Conservation (phyloP, 1,284 basidiomycete species). For the Erythrobasidium hasegawianum region DNA sequence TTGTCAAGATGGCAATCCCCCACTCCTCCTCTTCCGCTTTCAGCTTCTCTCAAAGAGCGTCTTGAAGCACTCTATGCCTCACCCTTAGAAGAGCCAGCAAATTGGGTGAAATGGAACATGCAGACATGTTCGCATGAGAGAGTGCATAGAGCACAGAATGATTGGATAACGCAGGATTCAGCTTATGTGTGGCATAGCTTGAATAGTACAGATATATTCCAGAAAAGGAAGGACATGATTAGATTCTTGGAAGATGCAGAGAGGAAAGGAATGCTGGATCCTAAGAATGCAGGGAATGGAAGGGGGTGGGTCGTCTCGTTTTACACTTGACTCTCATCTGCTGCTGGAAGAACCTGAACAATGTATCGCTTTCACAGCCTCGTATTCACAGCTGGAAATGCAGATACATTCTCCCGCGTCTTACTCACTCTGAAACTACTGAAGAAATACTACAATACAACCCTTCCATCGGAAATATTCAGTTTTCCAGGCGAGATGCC, state of each 20-base stretch:
- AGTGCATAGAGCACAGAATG: slow-evolving; percentile 33
- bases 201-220: slow-evolving; percentile 18
- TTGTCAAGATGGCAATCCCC: slow-evolving; percentile 37
- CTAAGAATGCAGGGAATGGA: slow-evolving; percentile 15
- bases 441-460: slow-evolving; percentile 46
- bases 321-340: too few species aligned
- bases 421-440: slow-evolving; percentile 51
- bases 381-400: slow-evolving; percentile 55
- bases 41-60: slow-evolving; percentile 49
- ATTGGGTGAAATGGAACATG: slow-evolving; percentile 43
- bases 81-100: slow-evolving; percentile 44
- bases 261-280: slow-evolving; percentile 30
- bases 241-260: slow-evolving; percentile 22
- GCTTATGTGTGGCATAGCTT: slow-evolving; percentile 32
- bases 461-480: slow-evolving; percentile 51
- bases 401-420: slow-evolving; percentile 52
- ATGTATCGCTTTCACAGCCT: slow-evolving; percentile 47
- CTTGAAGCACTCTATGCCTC: slow-evolving; percentile 51
- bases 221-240: slow-evolving; percentile 21
- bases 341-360: neutral
- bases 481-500: slow-evolving; percentile 53
- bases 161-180: slow-evolving; percentile 34
- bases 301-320: slow-evolving; percentile 16
- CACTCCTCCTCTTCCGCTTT: slow-evolving; percentile 47
- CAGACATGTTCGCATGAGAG: slow-evolving; percentile 38